phyloP scores from a whole-genome alignment of 306 rosid genomes.

The Inga leiocalycina region DNA sequence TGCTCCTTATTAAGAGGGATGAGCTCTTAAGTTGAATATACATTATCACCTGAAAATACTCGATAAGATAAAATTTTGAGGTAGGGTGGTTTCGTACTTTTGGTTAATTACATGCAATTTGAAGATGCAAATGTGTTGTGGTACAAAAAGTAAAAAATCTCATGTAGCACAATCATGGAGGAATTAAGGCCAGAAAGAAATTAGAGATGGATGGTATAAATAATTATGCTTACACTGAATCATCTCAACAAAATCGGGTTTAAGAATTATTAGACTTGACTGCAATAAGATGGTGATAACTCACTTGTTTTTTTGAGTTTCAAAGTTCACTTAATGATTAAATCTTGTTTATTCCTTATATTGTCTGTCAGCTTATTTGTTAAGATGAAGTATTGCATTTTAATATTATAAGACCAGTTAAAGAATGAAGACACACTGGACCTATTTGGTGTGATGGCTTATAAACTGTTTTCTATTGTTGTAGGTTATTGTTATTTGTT shows the following conservation, averaged over 20 bases:
- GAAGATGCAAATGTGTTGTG: background rate
- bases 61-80: background rate
- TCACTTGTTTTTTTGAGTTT: background rate
- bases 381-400: background rate
- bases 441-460: background rate
- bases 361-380: background rate
- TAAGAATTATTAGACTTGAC: background rate
- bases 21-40: background rate
- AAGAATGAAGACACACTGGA: background rate
- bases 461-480: constrained; percentile 8
- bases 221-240: background rate
- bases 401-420: constrained; percentile 5
- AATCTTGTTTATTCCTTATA: background rate
- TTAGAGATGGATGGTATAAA: background rate
- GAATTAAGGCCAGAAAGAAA: background rate
- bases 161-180: background rate
- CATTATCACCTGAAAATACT: background rate
- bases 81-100: background rate
- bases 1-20: background rate
- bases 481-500: background rate
- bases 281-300: background rate
- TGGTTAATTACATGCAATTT: background rate
- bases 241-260: background rate
- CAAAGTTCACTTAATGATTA: too few relatives aligned
- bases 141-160: background rate